Evolutionary conservation across 75 land plant genomes (phyloP), one percentile per base, ranked within the genome.

Genomic region (Selaginella tamariscina): DNA sequence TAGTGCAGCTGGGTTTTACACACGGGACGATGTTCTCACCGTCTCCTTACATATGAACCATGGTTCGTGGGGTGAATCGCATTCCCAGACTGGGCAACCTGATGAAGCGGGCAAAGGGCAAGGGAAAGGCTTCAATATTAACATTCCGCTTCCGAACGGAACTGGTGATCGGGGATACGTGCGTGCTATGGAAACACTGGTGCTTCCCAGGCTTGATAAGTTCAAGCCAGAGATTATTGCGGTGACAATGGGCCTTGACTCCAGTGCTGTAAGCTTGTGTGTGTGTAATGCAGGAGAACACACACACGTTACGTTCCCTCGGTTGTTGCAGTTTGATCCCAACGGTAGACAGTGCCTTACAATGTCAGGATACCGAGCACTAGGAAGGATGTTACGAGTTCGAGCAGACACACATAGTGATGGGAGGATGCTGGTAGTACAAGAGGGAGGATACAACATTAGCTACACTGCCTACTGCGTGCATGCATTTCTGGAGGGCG

Each of bases 11-110:
- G 89, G 94, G 0, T 91, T 91, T 39, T 91, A 88, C 55, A 29
- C 32, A 2, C 71, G 85, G 13, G 71, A 84, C 55, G 74, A 81
- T 33, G 97, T 88, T 32, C 79, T 89, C 24, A 88, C 97, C 13
- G 71, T 91, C 28, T 91, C 97, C 28, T 83, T 91, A 21, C 97
- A 91, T 68, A 91, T 91, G 97, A 80, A 88, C 70, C 97, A 91
- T 67, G 89, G 97, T 33, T 80, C 86, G 0, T 91, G 97, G 97
- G 97, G 94, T 21, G 75, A 84, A 0, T 91, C 97, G 1, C 87
- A 91, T 75, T 39, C 49, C 49, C 94, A 91, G 60, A 77, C 67
- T 56, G 85, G 89, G 2, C 67, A 77, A 20, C 65, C 83, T 5
- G 82, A 86, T 73, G 89, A 86, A 75, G 69, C 82, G 54, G 97